Percentiles rank a stretch among this genome's conserved stretches.
Evolutionary conservation across 2,329 filamentous ascomycete species (phyloP).

Genomic region (Verruconis gallopava): DNA sequence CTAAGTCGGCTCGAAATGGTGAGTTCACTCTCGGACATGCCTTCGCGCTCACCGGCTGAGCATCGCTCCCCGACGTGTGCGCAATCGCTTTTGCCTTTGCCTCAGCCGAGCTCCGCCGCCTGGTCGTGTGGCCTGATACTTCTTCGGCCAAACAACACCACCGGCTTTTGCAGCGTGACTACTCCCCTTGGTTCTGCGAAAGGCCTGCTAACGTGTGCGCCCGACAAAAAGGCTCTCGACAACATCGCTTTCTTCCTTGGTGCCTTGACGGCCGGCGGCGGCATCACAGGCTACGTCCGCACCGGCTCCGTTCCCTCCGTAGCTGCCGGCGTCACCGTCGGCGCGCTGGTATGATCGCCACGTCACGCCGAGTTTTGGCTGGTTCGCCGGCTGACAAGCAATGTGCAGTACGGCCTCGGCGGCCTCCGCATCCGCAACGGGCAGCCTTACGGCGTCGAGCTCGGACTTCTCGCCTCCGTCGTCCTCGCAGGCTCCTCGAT

Average conservation of each 20-base stretch:
- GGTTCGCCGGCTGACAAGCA: background rate
- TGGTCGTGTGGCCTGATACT: too few species aligned
- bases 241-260: slow-evolving; percentile 67
- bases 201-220: too few species aligned
- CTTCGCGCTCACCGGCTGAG: too few species aligned
- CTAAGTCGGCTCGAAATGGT: too few species aligned
- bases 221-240: slow-evolving; percentile 34
- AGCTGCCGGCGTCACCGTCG: slow-evolving; percentile 72
- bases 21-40: too few species aligned
- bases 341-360: slow-evolving; percentile 39
- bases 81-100: too few species aligned
- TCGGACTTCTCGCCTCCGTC: slow-evolving; percentile 78
- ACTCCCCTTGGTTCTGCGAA: too few species aligned
- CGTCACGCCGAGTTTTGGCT: background rate
- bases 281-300: slow-evolving; percentile 72
- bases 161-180: too few species aligned
- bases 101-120: too few species aligned
- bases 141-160: too few species aligned
- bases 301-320: slow-evolving; percentile 81
- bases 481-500: slow-evolving; percentile 74
- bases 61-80: too few species aligned
- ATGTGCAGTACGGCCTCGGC: slow-evolving; percentile 55
- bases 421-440: slow-evolving; percentile 66
- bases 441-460: slow-evolving; percentile 71
- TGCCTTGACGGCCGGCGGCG: slow-evolving; percentile 71